Conservation (phyloP, 257 asterid species). For the Jacaranda copaia region DNA sequence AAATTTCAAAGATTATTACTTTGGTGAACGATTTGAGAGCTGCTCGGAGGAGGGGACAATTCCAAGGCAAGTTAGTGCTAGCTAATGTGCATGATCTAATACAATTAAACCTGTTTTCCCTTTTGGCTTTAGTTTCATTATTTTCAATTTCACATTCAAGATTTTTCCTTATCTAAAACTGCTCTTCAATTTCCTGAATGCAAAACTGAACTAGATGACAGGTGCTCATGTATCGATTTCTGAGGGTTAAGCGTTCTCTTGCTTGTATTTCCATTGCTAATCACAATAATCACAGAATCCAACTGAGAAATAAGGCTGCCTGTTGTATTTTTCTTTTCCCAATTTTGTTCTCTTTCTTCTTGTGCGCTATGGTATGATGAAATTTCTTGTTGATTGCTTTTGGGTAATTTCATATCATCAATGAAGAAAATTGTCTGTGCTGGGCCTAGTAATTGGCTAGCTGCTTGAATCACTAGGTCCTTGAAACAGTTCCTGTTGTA, state of each 20-base stretch:
- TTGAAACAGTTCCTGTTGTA: not conserved
- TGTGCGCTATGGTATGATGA: conserved; percentile 6
- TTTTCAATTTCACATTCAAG: conserved; percentile 8
- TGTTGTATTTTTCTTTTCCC: not conserved
- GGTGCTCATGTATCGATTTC: conserved; percentile 15
- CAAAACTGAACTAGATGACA: conserved; percentile 16
- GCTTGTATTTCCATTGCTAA: conserved; percentile 19
- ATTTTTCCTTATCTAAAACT: not conserved
- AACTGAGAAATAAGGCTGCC: conserved; percentile 10
- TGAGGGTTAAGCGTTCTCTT: conserved; percentile 25
- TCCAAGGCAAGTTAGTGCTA: conserved; percentile 66
- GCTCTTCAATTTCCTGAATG: conserved; percentile 24
- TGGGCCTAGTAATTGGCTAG: not conserved
- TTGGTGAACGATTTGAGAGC: conserved; percentile 83
- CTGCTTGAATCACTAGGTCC: conserved; percentile 20
- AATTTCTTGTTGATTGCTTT: not conserved
- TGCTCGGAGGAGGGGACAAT: conserved; percentile 83
- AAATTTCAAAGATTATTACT: conserved; percentile 60
- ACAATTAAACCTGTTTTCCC: conserved; percentile 27
- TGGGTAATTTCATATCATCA: not conserved
- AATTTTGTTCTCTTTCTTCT: not conserved
- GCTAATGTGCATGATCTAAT: conserved; percentile 31
- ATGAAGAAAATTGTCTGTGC: not conserved
- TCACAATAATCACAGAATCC: not conserved
- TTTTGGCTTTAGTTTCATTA: not conserved